A percentile compares a stretch with the other conserved stretches of the same genome.
These are phyloP conservation scores for Ogataea corticis DNA, from an alignment of 805 yeast genomes.

Conservation along the genomic window DNA sequence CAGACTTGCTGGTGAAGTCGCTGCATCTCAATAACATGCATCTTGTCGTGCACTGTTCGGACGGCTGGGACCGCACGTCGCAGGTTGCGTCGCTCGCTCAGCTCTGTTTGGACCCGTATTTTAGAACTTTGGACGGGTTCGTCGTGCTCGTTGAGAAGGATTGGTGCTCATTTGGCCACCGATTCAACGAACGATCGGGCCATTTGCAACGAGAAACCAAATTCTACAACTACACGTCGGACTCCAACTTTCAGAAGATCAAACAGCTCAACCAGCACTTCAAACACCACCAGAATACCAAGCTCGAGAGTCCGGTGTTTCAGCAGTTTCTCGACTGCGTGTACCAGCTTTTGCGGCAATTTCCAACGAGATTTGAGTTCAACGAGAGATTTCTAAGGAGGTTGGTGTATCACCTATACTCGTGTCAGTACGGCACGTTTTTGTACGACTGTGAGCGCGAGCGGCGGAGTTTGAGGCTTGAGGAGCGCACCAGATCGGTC, in stretches of 20 bases:
- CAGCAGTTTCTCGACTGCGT: slow-evolving; percentile 93
- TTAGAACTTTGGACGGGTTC: slow-evolving; percentile 85
- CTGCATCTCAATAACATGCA: slow-evolving; percentile 81
- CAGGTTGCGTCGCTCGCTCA: slow-evolving; percentile 84
- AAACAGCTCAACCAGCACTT: slow-evolving; percentile 52
- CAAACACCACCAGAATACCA: slow-evolving; percentile 48
- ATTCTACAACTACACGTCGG: slow-evolving; percentile 44
- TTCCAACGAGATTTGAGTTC: slow-evolving; percentile 76
- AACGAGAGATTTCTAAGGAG: slow-evolving; percentile 86
- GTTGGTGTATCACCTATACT: slow-evolving; percentile 80
- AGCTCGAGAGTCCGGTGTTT: slow-evolving; percentile 84
- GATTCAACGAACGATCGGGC: slow-evolving; percentile 81
- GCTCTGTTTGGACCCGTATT: slow-evolving; percentile 87
- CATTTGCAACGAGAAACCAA: slow-evolving; percentile 60
- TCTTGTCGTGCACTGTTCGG: slow-evolving; percentile 89
- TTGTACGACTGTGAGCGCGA: slow-evolving; percentile 74
- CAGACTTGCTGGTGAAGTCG: slow-evolving; percentile 78
- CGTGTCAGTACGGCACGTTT: slow-evolving; percentile 95
- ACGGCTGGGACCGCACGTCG: slow-evolving; percentile 98
- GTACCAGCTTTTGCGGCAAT: slow-evolving; percentile 72
- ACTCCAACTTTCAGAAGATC: slow-evolving; percentile 38
- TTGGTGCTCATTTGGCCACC: slow-evolving; percentile 93
- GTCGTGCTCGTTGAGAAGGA: slow-evolving; percentile 86
- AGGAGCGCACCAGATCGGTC: slow-evolving; percentile 64
- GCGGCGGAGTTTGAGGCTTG: slow-evolving; percentile 43